Percentiles rank a stretch among this genome's conserved stretches.
Conservation (phyloP, 164 flowering plant genomes). For the Tetracentron sinense region DNA sequence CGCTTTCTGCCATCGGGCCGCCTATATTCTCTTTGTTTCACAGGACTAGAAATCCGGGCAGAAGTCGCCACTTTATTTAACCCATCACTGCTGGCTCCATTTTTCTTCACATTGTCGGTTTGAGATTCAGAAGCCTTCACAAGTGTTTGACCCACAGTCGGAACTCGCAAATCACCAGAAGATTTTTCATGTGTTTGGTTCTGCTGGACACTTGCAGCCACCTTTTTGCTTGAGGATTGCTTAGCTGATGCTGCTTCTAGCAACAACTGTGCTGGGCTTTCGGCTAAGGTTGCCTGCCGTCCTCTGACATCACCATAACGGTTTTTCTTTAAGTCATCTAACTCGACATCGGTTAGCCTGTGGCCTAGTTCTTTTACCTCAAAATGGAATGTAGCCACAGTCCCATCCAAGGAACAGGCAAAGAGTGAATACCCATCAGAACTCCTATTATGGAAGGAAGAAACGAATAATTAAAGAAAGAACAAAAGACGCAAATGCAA, state of each 20-base stretch:
- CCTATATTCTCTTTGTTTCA: constrained; percentile 91
- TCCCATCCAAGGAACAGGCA: constrained; percentile 98
- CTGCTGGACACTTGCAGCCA: constrained; percentile 34
- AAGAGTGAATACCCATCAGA: constrained; percentile 97
- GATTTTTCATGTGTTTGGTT: constrained; percentile 43
- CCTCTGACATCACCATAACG: constrained; percentile 97
- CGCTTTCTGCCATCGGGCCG: constrained; percentile 98
- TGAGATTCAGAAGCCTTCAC: constrained; percentile 38
- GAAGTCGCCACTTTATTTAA: constrained; percentile 42
- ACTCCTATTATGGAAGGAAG: constrained; percentile 57
- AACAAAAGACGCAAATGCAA: neutral
- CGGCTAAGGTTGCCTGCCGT: constrained; percentile 80
- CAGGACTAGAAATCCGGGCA: constrained; percentile 69
- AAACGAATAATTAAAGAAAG: neutral
- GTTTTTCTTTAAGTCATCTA: constrained; percentile 81
- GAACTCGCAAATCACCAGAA: constrained; percentile 32
- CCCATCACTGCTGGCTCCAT: constrained; percentile 40
- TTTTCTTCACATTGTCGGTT: constrained; percentile 53
- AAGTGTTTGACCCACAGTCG: constrained; percentile 13
- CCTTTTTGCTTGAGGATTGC: constrained; percentile 59
- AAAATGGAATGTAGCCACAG: constrained; percentile 88
- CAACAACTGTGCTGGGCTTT: constrained; percentile 92
- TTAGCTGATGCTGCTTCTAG: constrained; percentile 91
- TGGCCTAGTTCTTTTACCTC: constrained; percentile 87
- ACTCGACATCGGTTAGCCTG: constrained; percentile 68